Evolutionary conservation across 2,329 filamentous ascomycete species (phyloP), one percentile per base, ranked within the genome.

Genomic region (Cladosporium sp.): DNA sequence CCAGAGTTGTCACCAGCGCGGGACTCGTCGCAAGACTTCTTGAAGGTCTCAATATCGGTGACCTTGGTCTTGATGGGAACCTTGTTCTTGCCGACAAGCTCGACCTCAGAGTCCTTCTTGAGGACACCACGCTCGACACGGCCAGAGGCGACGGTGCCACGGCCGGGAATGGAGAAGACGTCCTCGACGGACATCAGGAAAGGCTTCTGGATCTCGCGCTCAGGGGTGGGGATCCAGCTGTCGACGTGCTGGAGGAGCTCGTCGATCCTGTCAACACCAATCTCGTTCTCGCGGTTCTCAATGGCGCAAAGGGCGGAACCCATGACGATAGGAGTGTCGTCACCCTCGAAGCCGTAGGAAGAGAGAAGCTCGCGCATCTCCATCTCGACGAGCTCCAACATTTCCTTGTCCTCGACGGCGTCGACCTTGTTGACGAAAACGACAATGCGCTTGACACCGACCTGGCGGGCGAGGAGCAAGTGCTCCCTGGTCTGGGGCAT

Each of bases 401-500:
- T 98, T 76, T 98, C 93, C 56, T 88, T 87, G 78, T 98, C 93
- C 62, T 97, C 92, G 56, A 98, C 83, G 59, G 90, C 88, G 72
- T 98, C 93, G 69, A 97, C 82, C 82, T 98, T 98, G 87, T 98
- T 98, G 74, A 98, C 93, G 71, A 98, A 98, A 62, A 98, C 94
- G 58, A 98, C 93, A 60, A 97, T 92, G 75, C 84, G 89, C 79
- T 97, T 88, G 60, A 98, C 89, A 80, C 93, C 93, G 68, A 98
- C 92, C 78, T 98, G 93, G 62, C 93, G 90, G 69, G 93, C 93
- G 57, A 98, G 88, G 62, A 98, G 83, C 74, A 98, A 80, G 78
- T 98, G 93, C 78, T 98, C 93, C 74, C 93, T 83, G 60, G 93
- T 98, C 82, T 98, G 94, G 66, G 93, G 93, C 93, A 98, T 98